phyloP scores from a whole-genome alignment of 345 rosid genomes.

The Noccaea bulbosa region DNA sequence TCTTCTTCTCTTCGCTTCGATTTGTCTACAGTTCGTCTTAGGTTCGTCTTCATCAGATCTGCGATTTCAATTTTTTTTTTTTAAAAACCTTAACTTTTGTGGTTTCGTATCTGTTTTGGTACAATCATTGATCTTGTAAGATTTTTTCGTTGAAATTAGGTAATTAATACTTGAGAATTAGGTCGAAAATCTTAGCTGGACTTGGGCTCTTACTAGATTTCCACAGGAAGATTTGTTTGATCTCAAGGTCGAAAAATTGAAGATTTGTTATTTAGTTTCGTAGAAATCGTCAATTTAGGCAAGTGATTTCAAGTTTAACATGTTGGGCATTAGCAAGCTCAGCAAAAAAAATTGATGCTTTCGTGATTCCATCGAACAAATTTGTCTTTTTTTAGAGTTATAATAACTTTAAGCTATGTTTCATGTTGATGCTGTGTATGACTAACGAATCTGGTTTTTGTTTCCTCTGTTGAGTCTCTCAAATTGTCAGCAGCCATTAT shows the following conservation, averaged over 20 bases:
- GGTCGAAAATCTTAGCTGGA: neutral
- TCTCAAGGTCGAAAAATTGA: no score
- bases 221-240: neutral
- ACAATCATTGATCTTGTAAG: neutral
- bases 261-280: no score
- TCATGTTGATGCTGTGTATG: neutral
- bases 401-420: neutral
- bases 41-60: constrained; percentile 55
- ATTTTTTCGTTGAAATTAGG: neutral
- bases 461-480: neutral
- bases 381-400: neutral
- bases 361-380: neutral
- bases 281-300: neutral
- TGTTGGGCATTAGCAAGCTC: no score
- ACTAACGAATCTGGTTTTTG: neutral
- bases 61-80: constrained; percentile 1
- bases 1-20: constrained; percentile 47
- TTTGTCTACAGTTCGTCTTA: constrained; percentile 55
- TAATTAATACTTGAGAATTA: neutral
- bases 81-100: neutral
- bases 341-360: no score
- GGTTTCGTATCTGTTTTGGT: neutral
- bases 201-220: no score
- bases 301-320: neutral
- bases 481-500: neutral